Conservation (phyloP, 1,284 basidiomycete species). For the Bjerkandera adusta region DNA sequence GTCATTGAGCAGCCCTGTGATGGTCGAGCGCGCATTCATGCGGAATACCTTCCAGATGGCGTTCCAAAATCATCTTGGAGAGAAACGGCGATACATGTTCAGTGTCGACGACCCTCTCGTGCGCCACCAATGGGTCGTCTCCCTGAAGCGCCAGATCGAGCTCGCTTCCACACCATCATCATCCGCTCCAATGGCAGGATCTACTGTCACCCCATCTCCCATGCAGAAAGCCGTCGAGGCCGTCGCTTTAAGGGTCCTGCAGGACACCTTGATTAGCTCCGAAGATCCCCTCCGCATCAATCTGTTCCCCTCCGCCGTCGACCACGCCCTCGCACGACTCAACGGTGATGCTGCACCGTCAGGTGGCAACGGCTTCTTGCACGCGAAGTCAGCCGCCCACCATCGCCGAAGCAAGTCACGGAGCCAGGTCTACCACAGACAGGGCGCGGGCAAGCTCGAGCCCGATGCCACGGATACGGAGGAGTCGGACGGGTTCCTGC, state of each 20-base stretch:
- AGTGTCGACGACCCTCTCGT: conserved; percentile 78
- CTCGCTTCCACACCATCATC: conserved; percentile 35
- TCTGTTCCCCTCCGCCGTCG: conserved; percentile 22
- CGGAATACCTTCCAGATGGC: conserved; percentile 89
- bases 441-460: conserved; percentile 60
- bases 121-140: conserved; percentile 72
- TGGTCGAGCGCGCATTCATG: conserved; percentile 91
- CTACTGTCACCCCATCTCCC: conserved; percentile 37
- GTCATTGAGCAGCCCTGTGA: conserved; percentile 71
- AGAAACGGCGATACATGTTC: conserved; percentile 89
- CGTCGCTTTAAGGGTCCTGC: conserved; percentile 77
- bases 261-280: conserved; percentile 70
- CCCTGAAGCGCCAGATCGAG: conserved; percentile 69
- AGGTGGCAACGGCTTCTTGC: background rate
- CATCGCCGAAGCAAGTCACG: conserved; percentile 68
- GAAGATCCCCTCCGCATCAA: conserved; percentile 14
- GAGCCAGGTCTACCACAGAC: conserved; percentile 61
- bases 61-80: conserved; percentile 69
- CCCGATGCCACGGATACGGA: conserved; percentile 40
- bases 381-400: conserved; percentile 21
- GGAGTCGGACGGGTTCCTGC: conserved; percentile 25
- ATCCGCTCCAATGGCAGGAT: conserved; percentile 30
- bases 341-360: conserved; percentile 14
- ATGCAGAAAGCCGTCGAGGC: conserved; percentile 65
- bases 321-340: conserved; percentile 27